Evolutionary conservation across 306 rosid species (phyloP), one percentile per base, ranked within the genome.

Genomic region (Corylus heterophylla): DNA sequence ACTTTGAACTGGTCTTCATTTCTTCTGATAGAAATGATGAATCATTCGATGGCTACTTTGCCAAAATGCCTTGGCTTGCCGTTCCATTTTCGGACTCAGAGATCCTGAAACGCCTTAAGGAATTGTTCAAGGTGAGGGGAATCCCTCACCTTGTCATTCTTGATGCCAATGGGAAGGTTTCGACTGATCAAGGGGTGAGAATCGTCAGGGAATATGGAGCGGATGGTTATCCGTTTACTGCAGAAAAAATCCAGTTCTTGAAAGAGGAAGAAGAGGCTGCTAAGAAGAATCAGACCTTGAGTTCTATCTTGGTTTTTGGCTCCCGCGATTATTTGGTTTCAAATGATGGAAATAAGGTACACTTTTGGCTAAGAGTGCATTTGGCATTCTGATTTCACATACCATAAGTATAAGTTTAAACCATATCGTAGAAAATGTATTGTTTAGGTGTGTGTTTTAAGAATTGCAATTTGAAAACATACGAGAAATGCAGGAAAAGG

Each of bases 11-110:
- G 54, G 82, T 88, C 54, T 88, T 83, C 27, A 61, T 88, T 56
- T 86, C 92, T 22, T 73, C 85, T 59, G 92, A 88, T 80, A 76
- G 73, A 61, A 83, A 88, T 50, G 83, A 86, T 0, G 88, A 77
- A 13, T 84, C 92, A 8, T 86, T 86, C 79, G 56, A 54, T 18
- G 74, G 47, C 6, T 86, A 86, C 83, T 86, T 88, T 54, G 83
- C 92, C 12, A 64, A 88, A 77, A 88, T 88, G 92, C 89, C 92
- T 4, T 88, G 92, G 92, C 89, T 88, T 56, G 83, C 89, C 12
- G 13, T 86, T 31, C 89, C 76, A 25, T 73, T 52, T 54, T 16
- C 76, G 1, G 92, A 88, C 68, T 66, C 52, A 18, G 87, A 86
- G 29, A 69, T 75, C 63, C 64, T 82, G 62, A 85, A 82, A 56